Base-by-base conservation (phyloP, 2,329 filamentous ascomycete species). In the Aspergillus neotritici region DNA sequence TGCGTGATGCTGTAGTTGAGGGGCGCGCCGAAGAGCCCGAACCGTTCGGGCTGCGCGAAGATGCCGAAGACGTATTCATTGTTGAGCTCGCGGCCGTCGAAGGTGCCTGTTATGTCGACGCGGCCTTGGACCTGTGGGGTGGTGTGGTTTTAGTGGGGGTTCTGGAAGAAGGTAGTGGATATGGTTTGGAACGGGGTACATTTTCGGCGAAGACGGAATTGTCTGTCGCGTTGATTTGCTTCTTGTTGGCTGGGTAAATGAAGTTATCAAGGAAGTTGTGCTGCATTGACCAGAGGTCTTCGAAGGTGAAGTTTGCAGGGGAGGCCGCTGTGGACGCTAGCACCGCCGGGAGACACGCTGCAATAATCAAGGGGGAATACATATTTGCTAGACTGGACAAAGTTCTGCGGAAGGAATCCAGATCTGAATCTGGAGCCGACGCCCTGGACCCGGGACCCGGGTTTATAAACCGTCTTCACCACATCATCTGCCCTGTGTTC, bases 51-150 rank as follows among this genome's bases (percentile, higher is more conserved):
- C 14, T 59, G 50, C 1, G 50, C 31, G 43, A 59, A 59, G 5
- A 58, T 51, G 1, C 54, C 54, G 31, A 57, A 60, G 5, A 51
- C 44, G 16, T 50, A 48, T 25, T 50, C 45, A 4, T 34, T 48
- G 34, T 51, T 51, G 2, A 51, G 41, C 6, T 46, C 40, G 33
- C 41, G 40, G 28, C 49, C 46, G 16, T 49, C 37, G 21, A 48
- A 49, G 7, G 43, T 41, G 1, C 45, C 41, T 1, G 48, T 50
- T 30, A 48, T 44, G 33, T 50, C 45, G 13, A 50, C 45, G 10
- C 45, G 48, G 28, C 48, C 48, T 43, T 75, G 31, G 68, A 69
- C 36, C 47, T 57, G 56, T 21, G 5, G 5, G 21, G 21, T n/a
- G n/a, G n/a, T n/a, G n/a, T n/a, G 21, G 21, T 4, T 2, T 21